These are phyloP conservation scores for Aureobasidium namibiae DNA, from an alignment of 2,329 filamentous ascomycete species.

Conservation along the genomic window DNA sequence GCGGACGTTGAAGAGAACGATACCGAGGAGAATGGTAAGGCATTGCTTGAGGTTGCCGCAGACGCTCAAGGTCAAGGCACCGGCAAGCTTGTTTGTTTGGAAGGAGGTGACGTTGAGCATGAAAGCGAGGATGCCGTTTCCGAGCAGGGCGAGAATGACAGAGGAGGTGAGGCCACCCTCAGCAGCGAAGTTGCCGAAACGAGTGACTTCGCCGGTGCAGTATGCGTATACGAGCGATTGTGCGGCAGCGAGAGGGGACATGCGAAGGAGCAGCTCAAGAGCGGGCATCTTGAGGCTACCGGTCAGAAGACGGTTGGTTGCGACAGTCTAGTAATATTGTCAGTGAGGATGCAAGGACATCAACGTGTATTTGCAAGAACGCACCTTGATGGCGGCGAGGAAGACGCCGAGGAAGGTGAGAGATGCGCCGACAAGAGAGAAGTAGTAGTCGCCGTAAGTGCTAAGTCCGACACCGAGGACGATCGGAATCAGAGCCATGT, in stretches of 20 bases:
- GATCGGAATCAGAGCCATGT: conserved; percentile 53
- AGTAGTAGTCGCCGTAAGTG: conserved; percentile 56
- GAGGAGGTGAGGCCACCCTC: conserved; percentile 20
- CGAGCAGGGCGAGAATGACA: conserved; percentile 21
- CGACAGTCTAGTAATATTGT: conserved; percentile 39
- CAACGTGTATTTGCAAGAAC: neutral
- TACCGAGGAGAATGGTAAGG: conserved; percentile 30
- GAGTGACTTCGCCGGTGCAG: conserved; percentile 41
- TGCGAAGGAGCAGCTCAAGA: conserved; percentile 53
- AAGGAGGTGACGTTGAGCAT: conserved; percentile 31
- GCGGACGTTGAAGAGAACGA: conserved; percentile 28
- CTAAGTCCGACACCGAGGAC: conserved; percentile 52
- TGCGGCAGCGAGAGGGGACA: conserved; percentile 52
- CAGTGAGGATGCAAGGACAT: neutral
- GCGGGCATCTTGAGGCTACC: conserved; percentile 49
- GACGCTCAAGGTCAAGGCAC: conserved; percentile 30
- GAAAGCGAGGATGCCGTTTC: conserved; percentile 28
- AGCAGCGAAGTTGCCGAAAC: conserved; percentile 16
- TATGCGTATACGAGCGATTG: conserved; percentile 48
- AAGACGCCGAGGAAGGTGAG: conserved; percentile 31
- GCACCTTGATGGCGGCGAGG: conserved; percentile 36
- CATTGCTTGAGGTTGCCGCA: conserved; percentile 31
- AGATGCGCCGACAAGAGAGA: conserved; percentile 43
- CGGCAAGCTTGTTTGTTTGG: conserved; percentile 31
- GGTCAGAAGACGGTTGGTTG: conserved; percentile 58